phyloP scores from a whole-genome alignment of 305 asterid genomes.

The Solanum hybrid region DNA sequence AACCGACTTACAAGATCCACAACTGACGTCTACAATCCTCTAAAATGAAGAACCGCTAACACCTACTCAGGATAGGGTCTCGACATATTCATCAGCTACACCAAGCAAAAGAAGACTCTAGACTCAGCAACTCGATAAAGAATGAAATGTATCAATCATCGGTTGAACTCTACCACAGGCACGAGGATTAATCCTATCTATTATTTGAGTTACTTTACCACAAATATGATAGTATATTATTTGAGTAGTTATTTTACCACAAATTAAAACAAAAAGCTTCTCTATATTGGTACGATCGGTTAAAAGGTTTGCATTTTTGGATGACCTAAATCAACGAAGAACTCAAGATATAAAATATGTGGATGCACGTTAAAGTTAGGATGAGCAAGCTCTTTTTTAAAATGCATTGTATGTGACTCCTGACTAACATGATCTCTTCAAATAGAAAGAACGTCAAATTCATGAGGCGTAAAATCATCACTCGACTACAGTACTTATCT shows the following conservation, averaged over 20 bases:
- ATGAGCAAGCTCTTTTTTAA: neutral
- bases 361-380: neutral
- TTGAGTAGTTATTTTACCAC: neutral
- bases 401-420: neutral
- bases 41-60: neutral
- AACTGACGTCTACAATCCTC: neutral
- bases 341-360: neutral
- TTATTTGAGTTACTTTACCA: neutral
- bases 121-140: neutral
- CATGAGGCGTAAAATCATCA: conserved; percentile 58
- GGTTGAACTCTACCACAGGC: neutral
- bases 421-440: conserved; percentile 8
- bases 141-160: neutral
- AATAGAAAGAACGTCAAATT: conserved; percentile 46
- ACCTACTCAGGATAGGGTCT: neutral
- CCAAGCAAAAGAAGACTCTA: neutral
- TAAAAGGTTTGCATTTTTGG: neutral
- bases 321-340: neutral
- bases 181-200: neutral
- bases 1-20: neutral
- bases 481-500: conserved; percentile 69
- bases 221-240: neutral
- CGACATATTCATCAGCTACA: neutral
- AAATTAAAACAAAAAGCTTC: neutral
- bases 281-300: neutral